Conservation (phyloP, 179 eudicot genomes). For the Beta macrorhiza region DNA sequence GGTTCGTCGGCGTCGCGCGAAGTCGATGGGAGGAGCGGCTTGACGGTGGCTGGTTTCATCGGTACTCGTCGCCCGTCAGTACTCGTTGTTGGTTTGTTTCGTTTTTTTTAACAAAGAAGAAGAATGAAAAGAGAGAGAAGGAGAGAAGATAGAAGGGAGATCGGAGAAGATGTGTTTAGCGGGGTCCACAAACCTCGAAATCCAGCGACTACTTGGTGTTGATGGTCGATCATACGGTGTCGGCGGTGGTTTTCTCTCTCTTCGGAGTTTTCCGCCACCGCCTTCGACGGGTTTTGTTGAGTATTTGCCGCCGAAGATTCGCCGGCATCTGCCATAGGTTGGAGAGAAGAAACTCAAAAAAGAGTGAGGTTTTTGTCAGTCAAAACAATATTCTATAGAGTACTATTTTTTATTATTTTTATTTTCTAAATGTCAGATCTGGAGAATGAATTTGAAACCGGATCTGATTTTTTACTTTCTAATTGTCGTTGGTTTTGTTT, state of each 20-base stretch:
- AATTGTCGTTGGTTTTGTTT: no score
- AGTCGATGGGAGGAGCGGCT: no score
- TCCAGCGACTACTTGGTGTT: constrained; percentile 41
- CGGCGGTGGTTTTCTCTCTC: constrained; percentile 42
- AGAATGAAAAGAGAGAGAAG: not conserved
- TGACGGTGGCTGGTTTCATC: no score
- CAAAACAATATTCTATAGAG: no score
- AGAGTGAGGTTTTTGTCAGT: not conserved
- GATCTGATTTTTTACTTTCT: no score
- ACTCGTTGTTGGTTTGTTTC: no score
- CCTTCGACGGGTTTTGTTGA: constrained; percentile 34
- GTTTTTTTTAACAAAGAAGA: not conserved
- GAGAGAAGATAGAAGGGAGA: constrained; percentile 60
- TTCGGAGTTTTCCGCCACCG: constrained; percentile 62
- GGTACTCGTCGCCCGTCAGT: no score
- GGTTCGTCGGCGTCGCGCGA: no score
- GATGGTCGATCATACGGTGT: constrained; percentile 66
- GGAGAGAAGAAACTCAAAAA: not conserved
- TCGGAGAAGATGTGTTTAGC: constrained; percentile 56
- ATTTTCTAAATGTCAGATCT: no score
- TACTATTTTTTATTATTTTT: no score
- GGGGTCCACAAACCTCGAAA: constrained; percentile 63
- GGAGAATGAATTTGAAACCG: no score
- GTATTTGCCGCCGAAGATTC: constrained; percentile 26
- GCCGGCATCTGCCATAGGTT: constrained; percentile 17